These are phyloP conservation scores for Priceomyces melissophilus DNA, from an alignment of 805 yeast genomes.

Conservation along the genomic window DNA sequence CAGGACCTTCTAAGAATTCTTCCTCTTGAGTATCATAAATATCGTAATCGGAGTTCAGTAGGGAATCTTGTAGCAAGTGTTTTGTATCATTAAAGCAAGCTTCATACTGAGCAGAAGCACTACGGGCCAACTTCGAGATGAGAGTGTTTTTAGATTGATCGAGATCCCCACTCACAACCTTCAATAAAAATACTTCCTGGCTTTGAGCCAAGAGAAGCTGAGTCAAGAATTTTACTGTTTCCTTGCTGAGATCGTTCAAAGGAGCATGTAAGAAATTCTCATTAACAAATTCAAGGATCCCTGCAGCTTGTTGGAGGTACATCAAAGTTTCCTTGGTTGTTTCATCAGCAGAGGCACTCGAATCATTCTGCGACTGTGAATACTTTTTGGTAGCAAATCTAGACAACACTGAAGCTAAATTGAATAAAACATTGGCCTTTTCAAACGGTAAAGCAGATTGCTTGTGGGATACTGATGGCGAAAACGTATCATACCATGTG, in stretches of 20 bases:
- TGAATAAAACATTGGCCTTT: slow-evolving; percentile 80
- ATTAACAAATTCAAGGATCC: slow-evolving; percentile 65
- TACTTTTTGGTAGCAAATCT: slow-evolving; percentile 42
- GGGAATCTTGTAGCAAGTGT: slow-evolving; percentile 17
- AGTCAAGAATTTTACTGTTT: slow-evolving; percentile 60
- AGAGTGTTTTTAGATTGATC: slow-evolving; percentile 60
- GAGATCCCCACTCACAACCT: slow-evolving; percentile 50
- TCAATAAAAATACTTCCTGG: slow-evolving; percentile 76
- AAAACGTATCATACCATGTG: slow-evolving; percentile 78
- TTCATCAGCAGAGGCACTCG: slow-evolving; percentile 30
- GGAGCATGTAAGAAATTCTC: slow-evolving; percentile 91
- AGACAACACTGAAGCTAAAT: slow-evolving; percentile 64
- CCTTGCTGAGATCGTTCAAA: slow-evolving; percentile 67
- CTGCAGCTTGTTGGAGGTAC: slow-evolving; percentile 71
- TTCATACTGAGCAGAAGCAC: slow-evolving; percentile 55
- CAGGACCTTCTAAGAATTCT: slow-evolving; percentile 14
- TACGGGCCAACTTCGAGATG: slow-evolving; percentile 69
- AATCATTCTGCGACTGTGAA: slow-evolving; percentile 18
- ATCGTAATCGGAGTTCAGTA: slow-evolving; percentile 30
- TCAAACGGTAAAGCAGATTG: slow-evolving; percentile 86
- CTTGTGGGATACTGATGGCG: slow-evolving; percentile 41
- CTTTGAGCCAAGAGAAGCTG: slow-evolving; percentile 80
- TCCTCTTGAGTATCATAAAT: slow-evolving; percentile 22
- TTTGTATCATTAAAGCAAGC: slow-evolving; percentile 46
- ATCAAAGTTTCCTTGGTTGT: slow-evolving; percentile 59